Evolutionary conservation across 768 basidiomycete genomes (phyloP).

Genomic region (Fibroporia radiculosa): DNA sequence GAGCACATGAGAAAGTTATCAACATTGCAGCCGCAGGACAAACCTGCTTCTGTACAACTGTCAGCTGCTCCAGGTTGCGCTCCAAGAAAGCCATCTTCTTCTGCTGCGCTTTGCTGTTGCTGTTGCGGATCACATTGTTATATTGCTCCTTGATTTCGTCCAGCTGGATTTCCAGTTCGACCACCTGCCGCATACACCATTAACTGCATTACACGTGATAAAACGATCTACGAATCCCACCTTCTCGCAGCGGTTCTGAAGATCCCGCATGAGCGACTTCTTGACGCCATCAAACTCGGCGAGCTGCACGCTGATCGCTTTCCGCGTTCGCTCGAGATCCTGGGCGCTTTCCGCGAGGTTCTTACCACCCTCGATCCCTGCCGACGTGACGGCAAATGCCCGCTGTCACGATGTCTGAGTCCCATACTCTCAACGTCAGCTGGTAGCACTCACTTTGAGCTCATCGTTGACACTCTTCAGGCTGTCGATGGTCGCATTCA

Average conservation of each 20-base stretch:
- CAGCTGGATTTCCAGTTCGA: constrained; percentile 96
- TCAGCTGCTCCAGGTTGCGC: constrained; percentile 91
- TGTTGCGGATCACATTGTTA: constrained; percentile 96
- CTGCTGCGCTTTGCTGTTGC: constrained; percentile 97
- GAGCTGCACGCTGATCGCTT: constrained; percentile 95
- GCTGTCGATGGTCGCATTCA: constrained; percentile 84
- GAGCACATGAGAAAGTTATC: constrained; percentile 2
- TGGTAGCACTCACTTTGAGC: constrained; percentile 61
- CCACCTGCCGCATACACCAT: constrained; percentile 54
- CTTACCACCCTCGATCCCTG: constrained; percentile 95
- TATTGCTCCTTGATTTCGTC: constrained; percentile 99
- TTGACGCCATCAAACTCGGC: constrained; percentile 98
- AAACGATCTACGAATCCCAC: constrained; percentile 28
- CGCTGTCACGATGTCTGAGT: constrained; percentile 66
- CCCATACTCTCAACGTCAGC: background rate
- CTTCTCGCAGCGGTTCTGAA: constrained; percentile 99
- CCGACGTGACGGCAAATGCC: constrained; percentile 93
- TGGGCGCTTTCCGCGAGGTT: constrained; percentile 95
- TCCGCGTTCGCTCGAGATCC: constrained; percentile 93
- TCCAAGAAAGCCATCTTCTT: constrained; percentile 99
- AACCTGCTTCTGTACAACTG: constrained; percentile 95
- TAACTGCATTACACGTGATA: constrained; percentile 4
- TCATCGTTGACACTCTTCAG: constrained; percentile 97
- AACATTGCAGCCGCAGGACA: constrained; percentile 13
- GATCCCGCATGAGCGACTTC: constrained; percentile 96